Base-by-base conservation (phyloP, 192 early-diverging fungal genomes). In the Mortierella hygrophila region DNA sequence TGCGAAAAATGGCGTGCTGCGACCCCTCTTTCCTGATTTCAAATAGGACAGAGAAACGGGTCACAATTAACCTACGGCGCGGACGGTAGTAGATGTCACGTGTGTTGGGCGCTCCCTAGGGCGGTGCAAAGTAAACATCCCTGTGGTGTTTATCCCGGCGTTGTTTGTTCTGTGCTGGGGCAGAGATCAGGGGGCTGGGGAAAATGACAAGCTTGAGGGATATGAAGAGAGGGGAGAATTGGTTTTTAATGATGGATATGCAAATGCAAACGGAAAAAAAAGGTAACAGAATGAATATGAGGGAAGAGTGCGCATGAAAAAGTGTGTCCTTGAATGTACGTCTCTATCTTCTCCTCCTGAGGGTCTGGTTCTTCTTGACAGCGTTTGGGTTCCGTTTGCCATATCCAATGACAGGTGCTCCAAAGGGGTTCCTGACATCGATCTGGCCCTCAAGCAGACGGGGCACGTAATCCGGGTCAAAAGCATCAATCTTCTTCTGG, bases 341-440 rank as follows among this genome's bases (percentile, higher is more conserved):
- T 37, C 63, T 75, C 40, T 81, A 86, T 70, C 84, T 42, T 78
- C 84, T 86, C 76, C 84, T 77, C 65, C 84, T 80, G 63, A 86
- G 65, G 2, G 84, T 86, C 72, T 81, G 79, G 71, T 86, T 86
- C 79, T 86, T 86, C 72, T 81, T 86, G 60, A 86, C 84, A 4
- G 84, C 89, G 73, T 96, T 96, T 21, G 95, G 94, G 76, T 96
- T 96, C 70, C 90, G 89, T 41, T 93, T 89, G 69, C 94, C 94
- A 87, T 91, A 93, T 5, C 92, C 92, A 81, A 96, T 92, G 9
- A 92, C 89, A 18, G 93, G 92, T 0, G 93, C 91, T 68, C 94
- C 95, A 78, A 89, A 92, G 57, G 92, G 92, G 38, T 93, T 93
- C 72, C 93, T 91, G 42, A 81, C 88, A 55, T 89, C 84, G 44